A percentile compares a stretch with the other conserved stretches of the same genome.
Conservation (phyloP, 441 rosid genomes). For the Lepidium campestre region DNA sequence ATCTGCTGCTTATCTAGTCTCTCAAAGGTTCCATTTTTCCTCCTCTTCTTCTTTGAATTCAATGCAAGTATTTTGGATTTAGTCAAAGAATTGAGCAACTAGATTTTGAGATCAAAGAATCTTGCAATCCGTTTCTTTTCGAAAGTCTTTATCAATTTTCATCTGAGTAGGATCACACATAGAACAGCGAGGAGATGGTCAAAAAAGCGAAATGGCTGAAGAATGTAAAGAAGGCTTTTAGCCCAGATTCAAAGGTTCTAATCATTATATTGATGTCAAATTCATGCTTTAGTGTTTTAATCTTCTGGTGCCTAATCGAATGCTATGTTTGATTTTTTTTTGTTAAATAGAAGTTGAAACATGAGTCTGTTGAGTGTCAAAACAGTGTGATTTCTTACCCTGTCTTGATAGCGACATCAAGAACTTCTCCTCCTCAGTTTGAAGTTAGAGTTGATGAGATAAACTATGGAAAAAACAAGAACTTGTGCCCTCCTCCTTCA, state of each 20-base stretch:
- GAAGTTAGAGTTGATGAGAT: slow-evolving; percentile 45
- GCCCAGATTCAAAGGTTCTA: slow-evolving; percentile 58
- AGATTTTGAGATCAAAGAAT: neutral
- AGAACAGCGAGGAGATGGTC: slow-evolving; percentile 51
- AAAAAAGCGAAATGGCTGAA: slow-evolving; percentile 91
- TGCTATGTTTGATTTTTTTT: neutral
- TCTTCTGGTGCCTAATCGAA: neutral
- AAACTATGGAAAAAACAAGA: slow-evolving; percentile 33
- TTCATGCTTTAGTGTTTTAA: too few relatives aligned
- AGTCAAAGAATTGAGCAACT: neutral
- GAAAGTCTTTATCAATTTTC: neutral
- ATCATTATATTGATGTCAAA: neutral
- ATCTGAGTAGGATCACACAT: slow-evolving; percentile 13
- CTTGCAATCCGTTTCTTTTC: neutral
- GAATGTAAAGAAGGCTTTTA: slow-evolving; percentile 71
- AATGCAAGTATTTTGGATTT: neutral
- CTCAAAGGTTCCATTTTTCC: slow-evolving; percentile 1
- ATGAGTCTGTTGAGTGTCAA: slow-evolving; percentile 48
- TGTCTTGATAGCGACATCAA: slow-evolving; percentile 32
- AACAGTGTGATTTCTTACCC: slow-evolving; percentile 42
- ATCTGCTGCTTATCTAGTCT: neutral
- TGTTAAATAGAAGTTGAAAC: slow-evolving; percentile 46
- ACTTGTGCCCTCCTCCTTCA: slow-evolving; percentile 32
- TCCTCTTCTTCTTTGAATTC: neutral
- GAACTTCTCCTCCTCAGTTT: slow-evolving; percentile 32